phyloP scores from a whole-genome alignment of 148 eudicot genomes.

The Fagopyrum tataricum region DNA sequence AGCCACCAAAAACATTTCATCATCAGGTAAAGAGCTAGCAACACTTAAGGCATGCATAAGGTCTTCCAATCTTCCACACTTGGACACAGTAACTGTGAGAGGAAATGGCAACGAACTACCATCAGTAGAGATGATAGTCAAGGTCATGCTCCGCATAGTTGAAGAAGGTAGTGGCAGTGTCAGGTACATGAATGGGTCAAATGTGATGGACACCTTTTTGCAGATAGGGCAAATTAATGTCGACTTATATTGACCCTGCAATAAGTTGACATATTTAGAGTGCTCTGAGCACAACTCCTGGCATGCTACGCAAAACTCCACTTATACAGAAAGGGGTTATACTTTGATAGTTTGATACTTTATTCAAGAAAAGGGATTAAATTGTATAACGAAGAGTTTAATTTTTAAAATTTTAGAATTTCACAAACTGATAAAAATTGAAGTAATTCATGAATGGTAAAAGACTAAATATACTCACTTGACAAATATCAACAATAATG shows the following conservation, averaged over 20 bases:
- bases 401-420: too few species aligned
- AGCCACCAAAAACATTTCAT: constrained; percentile 77
- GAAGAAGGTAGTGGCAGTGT: constrained; percentile 94
- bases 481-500: constrained; percentile 84
- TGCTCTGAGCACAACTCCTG: constrained; percentile 4
- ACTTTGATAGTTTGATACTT: background rate
- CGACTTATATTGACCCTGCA: constrained; percentile 90
- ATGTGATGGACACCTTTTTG: constrained; percentile 76
- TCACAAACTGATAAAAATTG: background rate
- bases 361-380: background rate
- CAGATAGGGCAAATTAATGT: constrained; percentile 86
- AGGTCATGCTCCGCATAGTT: constrained; percentile 80
- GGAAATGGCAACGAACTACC: constrained; percentile 49
- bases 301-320: background rate
- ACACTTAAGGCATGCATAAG: constrained; percentile 63
- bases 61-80: constrained; percentile 74
- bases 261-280: background rate
- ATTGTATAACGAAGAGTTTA: background rate
- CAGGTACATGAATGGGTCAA: constrained; percentile 97
- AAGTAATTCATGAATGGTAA: background rate
- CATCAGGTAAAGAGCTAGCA: constrained; percentile 57
- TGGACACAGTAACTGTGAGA: constrained; percentile 72
- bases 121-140: constrained; percentile 64
- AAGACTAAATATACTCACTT: constrained; percentile 41
- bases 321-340: background rate